Evolutionary conservation across 345 rosid species (phyloP), one percentile per base, ranked within the genome.

Genomic region (Luvunga scandens): DNA sequence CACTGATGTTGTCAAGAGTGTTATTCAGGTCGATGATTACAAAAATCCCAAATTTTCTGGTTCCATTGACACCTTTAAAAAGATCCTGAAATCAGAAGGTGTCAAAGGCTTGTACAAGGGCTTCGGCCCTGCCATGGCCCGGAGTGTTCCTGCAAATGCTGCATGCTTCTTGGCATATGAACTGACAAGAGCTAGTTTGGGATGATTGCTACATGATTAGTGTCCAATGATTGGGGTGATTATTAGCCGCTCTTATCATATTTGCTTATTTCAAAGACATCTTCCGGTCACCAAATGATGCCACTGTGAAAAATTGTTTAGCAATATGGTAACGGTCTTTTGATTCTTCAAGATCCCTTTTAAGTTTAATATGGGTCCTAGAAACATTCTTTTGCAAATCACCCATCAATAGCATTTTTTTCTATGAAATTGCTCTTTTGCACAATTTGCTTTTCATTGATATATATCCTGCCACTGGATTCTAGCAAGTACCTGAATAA

Each of bases 141-240:
- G 98, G 76, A 97, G 99, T 77, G 85, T 97, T 59, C 98, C 98
- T 36, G 99, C 99, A 27, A 97, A 97, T 88, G 98, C 98, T 48
- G 99, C 98, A 22, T 94, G 98, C 80, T 97, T 97, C 95, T 87
- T 94, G 90, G 98, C 93, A 8, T 91, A 89, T 66, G 99, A 97
- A 81, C 83, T 97, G 82, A 89, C 93, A 27, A 93, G 91, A 75
- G 87, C 99, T 19, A 90, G 96, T 83, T 86, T 97, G 82, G 94
- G 94, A 1, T 94, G 86, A 89, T 81, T 18, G 56, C 30, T 30
- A 33, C 45, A 25, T 19, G 28, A 13, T 68, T 39, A 2, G 19
- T 25, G 69, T 39, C 68, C 77, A 6, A 22, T 38, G 38, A n/a
- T 39, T 57, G 53, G 75, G 60, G 25, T 62, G 56, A 63, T 76